phyloP scores from a whole-genome alignment of 106 monocot species.

The Xerophyta viscosa region DNA sequence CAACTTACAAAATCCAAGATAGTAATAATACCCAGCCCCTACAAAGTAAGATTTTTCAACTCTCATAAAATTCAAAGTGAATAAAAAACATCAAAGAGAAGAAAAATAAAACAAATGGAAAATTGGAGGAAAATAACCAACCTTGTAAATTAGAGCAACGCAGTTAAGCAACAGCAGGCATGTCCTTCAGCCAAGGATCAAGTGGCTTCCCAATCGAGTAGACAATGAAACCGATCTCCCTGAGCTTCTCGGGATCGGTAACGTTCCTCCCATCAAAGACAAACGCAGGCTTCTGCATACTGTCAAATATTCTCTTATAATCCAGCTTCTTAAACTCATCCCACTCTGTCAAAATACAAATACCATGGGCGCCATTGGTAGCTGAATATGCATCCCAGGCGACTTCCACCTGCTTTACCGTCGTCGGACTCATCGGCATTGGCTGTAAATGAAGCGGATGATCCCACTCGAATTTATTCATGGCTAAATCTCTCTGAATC shows the following conservation, averaged over 20 bases:
- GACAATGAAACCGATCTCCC: conserved; percentile 27
- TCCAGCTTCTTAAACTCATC: conserved; percentile 33
- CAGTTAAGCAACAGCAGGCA: conserved; percentile 13
- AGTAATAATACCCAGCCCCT: no score
- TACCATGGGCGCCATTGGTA: conserved; percentile 9
- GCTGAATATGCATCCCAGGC: conserved; percentile 29
- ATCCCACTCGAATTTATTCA: conserved; percentile 18
- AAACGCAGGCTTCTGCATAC: conserved; percentile 36
- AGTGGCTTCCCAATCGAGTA: conserved; percentile 30
- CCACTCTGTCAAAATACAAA: conserved; percentile 35
- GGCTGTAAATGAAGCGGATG: conserved; percentile 14
- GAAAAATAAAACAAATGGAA: no score
- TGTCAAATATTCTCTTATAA: conserved; percentile 20
- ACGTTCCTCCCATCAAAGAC: conserved; percentile 30
- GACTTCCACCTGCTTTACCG: conserved; percentile 23
- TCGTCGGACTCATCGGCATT: conserved; percentile 19
- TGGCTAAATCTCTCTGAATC: conserved; percentile 11
- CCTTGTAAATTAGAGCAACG: no score
- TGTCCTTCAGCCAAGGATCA: conserved; percentile 24
- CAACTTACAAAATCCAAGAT: no score
- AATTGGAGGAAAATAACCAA: no score
- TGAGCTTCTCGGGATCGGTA: conserved; percentile 14
- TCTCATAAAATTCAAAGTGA: no score
- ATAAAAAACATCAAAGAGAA: no score
- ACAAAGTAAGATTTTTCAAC: no score